A percentile compares a stretch with the other conserved stretches of the same genome.
phyloP scores from a whole-genome alignment of 106 monocot genomes.

The Dactylorhiza incarnata region DNA sequence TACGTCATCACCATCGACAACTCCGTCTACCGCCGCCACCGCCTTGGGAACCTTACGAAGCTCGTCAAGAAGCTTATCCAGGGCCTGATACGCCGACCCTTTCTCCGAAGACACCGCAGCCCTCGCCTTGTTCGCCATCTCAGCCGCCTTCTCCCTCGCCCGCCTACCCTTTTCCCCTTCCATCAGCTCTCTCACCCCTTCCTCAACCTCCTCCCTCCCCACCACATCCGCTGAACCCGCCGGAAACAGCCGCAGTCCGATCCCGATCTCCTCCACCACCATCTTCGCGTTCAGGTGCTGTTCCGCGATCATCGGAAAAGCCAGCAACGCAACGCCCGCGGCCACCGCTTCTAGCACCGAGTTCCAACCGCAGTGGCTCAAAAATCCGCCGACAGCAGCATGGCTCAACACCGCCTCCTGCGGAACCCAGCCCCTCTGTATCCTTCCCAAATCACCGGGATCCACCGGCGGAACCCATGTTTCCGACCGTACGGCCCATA shows the following conservation, averaged over 20 bases:
- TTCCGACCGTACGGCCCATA: slow-evolving; percentile 31
- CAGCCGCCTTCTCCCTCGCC: slow-evolving; percentile 7
- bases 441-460: neutral
- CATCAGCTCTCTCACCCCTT: slow-evolving; percentile 21
- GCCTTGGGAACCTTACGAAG: neutral
- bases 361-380: slow-evolving; percentile 77
- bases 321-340: slow-evolving; percentile 36
- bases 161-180: slow-evolving; percentile 15
- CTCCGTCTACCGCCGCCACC: neutral
- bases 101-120: slow-evolving; percentile 17
- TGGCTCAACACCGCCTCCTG: slow-evolving; percentile 35
- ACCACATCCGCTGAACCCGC: neutral
- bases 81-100: slow-evolving; percentile 8
- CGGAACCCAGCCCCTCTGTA: slow-evolving; percentile 30
- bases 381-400: slow-evolving; percentile 22
- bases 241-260: slow-evolving; percentile 14
- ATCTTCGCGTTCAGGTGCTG: slow-evolving; percentile 41
- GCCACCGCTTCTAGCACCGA: slow-evolving; percentile 45
- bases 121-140: slow-evolving; percentile 3
- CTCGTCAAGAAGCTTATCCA: slow-evolving; percentile 16
- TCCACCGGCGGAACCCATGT: slow-evolving; percentile 21
- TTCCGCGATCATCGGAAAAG: slow-evolving; percentile 51
- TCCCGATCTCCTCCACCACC: slow-evolving; percentile 24
- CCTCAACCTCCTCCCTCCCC: slow-evolving; percentile 10
- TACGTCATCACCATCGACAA: too few species aligned